Evolutionary conservation across 495 filamentous ascomycete genomes (phyloP), one percentile per base, ranked within the genome.

Genomic region (Thozetella sp.): DNA sequence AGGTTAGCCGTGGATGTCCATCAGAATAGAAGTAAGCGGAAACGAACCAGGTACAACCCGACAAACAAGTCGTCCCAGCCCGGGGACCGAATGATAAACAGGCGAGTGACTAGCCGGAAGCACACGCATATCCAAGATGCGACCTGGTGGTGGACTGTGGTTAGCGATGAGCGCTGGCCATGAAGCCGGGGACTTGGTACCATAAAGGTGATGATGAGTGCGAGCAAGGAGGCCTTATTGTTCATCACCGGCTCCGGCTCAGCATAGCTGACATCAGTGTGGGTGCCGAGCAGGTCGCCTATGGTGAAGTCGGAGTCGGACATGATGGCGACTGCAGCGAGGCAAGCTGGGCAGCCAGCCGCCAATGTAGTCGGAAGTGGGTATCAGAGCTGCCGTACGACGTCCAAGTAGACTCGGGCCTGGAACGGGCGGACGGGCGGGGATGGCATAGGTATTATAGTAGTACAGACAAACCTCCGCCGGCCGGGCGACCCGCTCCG

Each of bases 31-130:
- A 34, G 3, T 23, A 22, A 11, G 11, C 17, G n/a, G 19, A 40
- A 22, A 57, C 66, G 52, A 54, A 75, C 65, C 25, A 73, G 46
- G 37, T 67, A 70, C 12, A 73, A 55, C 0, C 62, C 55, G 17
- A 73, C 69, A 30, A 72, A 73, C 11, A 73, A 59, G 55, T 75
- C 70, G 58, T 75, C 72, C 65, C 67, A 72, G 10, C 72, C 70
- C 0, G 64, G 63, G 0, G 68, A 57, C 43, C 61, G 60, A 20
- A 70, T 54, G 17, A 69, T 45, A 17, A 51, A 48, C 24, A 68
- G 61, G 9, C 72, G 64, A 12, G 67, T 60, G 22, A 64, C 69
- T n/a, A 75, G 30, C 37, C 72, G 57, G 48, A 67, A 46, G 15
- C 34, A 43, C 22, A 73, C 67, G 50, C 68, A 73, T 27, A 70